These are phyloP conservation scores for Cytospora schulzeri DNA, from an alignment of 2,329 filamentous ascomycete genomes.

Conservation along the genomic window DNA sequence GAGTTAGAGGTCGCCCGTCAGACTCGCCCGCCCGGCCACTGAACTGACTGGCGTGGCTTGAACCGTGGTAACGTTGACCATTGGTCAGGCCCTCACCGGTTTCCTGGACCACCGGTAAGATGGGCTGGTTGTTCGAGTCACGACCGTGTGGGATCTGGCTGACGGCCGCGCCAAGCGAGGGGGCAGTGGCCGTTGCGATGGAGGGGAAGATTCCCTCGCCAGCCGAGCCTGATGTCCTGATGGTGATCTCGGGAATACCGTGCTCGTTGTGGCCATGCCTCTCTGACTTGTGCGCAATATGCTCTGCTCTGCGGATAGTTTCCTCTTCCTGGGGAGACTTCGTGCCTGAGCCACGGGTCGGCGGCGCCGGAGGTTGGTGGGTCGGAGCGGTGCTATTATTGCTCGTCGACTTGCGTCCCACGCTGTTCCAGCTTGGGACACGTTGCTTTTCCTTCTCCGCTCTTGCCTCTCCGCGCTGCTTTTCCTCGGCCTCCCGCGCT, in stretches of 20 bases:
- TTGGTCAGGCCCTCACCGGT: constrained; percentile 75
- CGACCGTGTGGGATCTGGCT: constrained; percentile 36
- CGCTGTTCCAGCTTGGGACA: constrained; percentile 42
- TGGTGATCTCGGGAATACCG: constrained; percentile 62
- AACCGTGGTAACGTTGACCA: constrained; percentile 59
- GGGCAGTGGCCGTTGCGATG: constrained; percentile 28
- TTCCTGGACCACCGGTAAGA: constrained; percentile 85
- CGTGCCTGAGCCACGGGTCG: constrained; percentile 34
- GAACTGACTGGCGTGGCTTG: constrained; percentile 35
- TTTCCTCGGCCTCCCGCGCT: constrained; percentile 61
- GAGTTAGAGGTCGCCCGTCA: constrained; percentile 43
- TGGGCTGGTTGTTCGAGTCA: constrained; percentile 55
- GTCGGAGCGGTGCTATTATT: constrained; percentile 44
- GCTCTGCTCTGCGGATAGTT: constrained; percentile 45
- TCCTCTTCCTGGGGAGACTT: constrained; percentile 43
- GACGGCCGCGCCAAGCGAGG: constrained; percentile 17
- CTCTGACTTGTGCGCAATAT: constrained; percentile 41
- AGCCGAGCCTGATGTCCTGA: constrained; percentile 43
- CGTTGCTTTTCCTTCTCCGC: constrained; percentile 41
- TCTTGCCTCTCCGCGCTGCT: constrained; percentile 55
- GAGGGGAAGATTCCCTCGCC: constrained; percentile 29
- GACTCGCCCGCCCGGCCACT: constrained; percentile 40
- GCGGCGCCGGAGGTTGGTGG: constrained; percentile 48
- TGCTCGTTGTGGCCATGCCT: constrained; percentile 42
- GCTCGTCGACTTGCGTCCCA: constrained; percentile 36